Base-by-base conservation (phyloP, 306 rosid species). In the Crotalaria pallida region DNA sequence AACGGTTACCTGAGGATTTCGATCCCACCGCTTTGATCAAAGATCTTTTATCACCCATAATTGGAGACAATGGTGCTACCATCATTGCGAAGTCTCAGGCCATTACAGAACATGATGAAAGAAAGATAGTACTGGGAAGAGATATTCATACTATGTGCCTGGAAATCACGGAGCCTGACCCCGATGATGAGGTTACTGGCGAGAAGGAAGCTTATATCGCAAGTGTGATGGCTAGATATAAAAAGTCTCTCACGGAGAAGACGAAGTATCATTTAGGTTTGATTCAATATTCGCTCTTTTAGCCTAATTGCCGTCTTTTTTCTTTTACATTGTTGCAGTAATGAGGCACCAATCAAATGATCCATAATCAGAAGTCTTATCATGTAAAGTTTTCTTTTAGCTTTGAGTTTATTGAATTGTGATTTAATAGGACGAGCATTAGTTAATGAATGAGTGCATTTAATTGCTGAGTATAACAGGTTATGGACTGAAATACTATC, bases 201-300 rank as follows among this genome's bases (percentile, higher is more conserved):
- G 97, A 91, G 33, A 87, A 77, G 62, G 97, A 91, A 3, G 97
- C 96, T 5, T 72, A 81, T 76, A 87, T 88, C 91, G 97, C 92
- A n/a, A 72, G 96, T 79, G 89, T 91, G 29, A 68, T 91, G 69
- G 92, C 91, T 67, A 86, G 82, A 16, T 91, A 88, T 56, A 72
- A 81, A 57, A 91, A 74, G 77, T 77, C 80, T 41, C 91, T 91
- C 11, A 8, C 83, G 1, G 91, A 91, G 73, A 80, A 85, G 76
- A 91, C 97, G 13, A 88, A 80, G 33, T 73, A 85, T 73, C 96
- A 88, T 84, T 65, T 91, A 70, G 97, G 97, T 91, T 48, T 27
- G 36, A 51, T 51, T 33, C 13, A 49, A 24, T 59, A 34, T 17
- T 24, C 23, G 24, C 12, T 71, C 16, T 47, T 33, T 8, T 51